Base-by-base conservation (phyloP, 306 rosid genomes). In the Rosa rugosa region DNA sequence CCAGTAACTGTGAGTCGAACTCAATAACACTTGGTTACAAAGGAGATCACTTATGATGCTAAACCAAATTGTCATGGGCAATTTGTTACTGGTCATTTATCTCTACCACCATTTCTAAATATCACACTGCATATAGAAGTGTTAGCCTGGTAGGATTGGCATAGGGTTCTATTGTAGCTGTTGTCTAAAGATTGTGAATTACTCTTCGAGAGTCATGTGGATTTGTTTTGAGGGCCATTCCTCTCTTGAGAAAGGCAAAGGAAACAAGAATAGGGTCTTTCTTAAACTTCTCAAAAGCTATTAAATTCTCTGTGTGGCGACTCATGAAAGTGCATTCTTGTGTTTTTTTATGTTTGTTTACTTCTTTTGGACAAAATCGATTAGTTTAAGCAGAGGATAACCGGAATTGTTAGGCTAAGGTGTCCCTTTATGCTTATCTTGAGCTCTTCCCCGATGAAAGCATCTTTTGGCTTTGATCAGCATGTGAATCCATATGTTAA, bases 361-460 rank as follows among this genome's bases (percentile, higher is more conserved):
- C 59, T 11, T 54, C 3, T 45, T 70, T 78, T 31, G 66, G 38
- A 46, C 25, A 63, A 22, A 36, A 20, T 8, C 11, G 41, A 71
- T 23, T 50, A 31, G 11, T 50, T 50, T 62, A 45, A 45, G 20
- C 6, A 59, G 22, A 59, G 47, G 47, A 71, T 34, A 8, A 38
- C 25, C 20, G 40, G 56, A 22, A 38, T 22, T 60, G n/a, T 54
- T 54, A 56, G 63, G 63, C 31, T 17, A 17, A 10, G 72, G 17
- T 22, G 44, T 62, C 8, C 20, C 11, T 36, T 72, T 23, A 45
- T 41, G 49, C 57, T 65, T 53, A 65, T 65, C 78, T 73, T 64
- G 69, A 51, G 75, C 65, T 18, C 72, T 51, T 72, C 59, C 74
- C 63, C 14, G 3, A 17, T 41, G 79, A 71, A 80, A 80, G 81